phyloP scores from a whole-genome alignment of 2,329 filamentous ascomycete species.

The Elsinoe arachidis region DNA sequence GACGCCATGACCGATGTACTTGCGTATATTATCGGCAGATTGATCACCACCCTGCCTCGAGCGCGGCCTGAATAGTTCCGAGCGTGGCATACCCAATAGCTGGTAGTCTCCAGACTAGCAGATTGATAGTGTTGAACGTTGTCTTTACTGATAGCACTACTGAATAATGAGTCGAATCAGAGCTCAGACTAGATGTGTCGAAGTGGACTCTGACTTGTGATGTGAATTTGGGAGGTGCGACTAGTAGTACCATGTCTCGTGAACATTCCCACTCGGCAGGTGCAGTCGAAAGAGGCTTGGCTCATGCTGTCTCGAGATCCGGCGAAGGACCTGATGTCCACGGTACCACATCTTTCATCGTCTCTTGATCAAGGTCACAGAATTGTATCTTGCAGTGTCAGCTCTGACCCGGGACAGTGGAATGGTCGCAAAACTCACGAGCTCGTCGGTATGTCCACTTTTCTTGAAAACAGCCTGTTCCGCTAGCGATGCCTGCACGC shows the following conservation, averaged over 20 bases:
- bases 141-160: neutral
- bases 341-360: conserved; percentile 11
- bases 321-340: conserved; percentile 12
- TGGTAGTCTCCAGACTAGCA: neutral
- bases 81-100: neutral
- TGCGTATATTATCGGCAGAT: neutral
- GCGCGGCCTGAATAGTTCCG: neutral
- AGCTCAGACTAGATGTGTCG: too few species aligned
- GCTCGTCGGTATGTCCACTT: conserved; percentile 55
- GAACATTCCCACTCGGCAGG: too few species aligned
- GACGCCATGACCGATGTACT: neutral
- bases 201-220: too few species aligned
- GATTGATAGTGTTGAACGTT: neutral
- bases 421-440: conserved; percentile 46
- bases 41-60: neutral
- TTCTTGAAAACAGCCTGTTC: conserved; percentile 72
- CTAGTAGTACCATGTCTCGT: too few species aligned
- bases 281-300: too few species aligned
- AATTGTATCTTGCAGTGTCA: conserved; percentile 17
- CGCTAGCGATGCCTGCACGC: conserved; percentile 65
- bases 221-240: too few species aligned
- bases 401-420: conserved; percentile 6
- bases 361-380: conserved; percentile 17
- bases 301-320: too few species aligned
- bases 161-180: neutral